phyloP scores from a whole-genome alignment of 352 stramenopile species.

The Phytophthora parvispora region DNA sequence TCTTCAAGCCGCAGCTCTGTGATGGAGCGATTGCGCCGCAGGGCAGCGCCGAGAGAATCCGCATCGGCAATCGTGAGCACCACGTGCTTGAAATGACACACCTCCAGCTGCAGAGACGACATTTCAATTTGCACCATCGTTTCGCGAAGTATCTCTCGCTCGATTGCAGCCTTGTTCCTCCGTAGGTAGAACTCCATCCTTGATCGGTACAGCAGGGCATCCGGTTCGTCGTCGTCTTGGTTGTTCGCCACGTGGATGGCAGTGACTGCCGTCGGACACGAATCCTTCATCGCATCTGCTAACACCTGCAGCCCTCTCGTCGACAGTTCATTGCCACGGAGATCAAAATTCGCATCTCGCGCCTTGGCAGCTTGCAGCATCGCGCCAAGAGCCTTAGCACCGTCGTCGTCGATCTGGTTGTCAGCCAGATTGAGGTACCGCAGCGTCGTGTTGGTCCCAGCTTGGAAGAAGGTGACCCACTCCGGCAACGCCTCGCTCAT shows the following conservation, averaged over 20 bases:
- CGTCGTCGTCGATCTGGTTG: constrained; percentile 57
- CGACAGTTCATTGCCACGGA: constrained; percentile 42
- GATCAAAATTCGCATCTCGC: constrained; percentile 33
- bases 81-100: constrained; percentile 50
- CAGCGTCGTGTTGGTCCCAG: constrained; percentile 30
- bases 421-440: constrained; percentile 41
- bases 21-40: constrained; percentile 40
- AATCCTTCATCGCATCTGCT: constrained; percentile 34
- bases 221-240: constrained; percentile 40
- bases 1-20: constrained; percentile 44
- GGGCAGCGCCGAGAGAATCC: constrained; percentile 35
- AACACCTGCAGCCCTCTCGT: constrained; percentile 28
- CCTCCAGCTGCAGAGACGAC: constrained; percentile 31
- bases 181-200: constrained; percentile 53
- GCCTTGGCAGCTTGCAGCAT: constrained; percentile 35
- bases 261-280: constrained; percentile 27
- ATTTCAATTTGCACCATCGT: constrained; percentile 24
- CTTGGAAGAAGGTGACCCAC: constrained; percentile 40
- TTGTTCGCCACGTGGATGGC: constrained; percentile 42
- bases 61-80: constrained; percentile 44
- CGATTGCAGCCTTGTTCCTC: constrained; percentile 27
- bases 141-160: constrained; percentile 14
- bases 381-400: constrained; percentile 24
- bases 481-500: constrained; percentile 34
- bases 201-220: constrained; percentile 22